Base-by-base conservation (phyloP, 306 rosid species). In the Vigna mungo region DNA sequence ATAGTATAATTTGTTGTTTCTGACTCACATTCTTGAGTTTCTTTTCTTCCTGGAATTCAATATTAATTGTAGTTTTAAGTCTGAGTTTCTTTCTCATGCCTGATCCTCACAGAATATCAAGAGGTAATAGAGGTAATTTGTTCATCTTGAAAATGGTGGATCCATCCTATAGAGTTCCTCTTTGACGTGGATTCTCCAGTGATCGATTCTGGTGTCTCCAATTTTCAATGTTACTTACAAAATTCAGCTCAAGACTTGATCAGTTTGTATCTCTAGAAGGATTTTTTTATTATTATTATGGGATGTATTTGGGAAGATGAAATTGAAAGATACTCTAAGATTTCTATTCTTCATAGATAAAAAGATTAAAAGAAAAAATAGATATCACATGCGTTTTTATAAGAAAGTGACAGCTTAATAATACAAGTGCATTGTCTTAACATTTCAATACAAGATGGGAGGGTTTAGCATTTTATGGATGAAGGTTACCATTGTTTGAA, bases 91-190 rank as follows among this genome's bases (percentile, higher is more conserved):
- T 67, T 61, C 20, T 70, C 48, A 17, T 76, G 52, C 12, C 14
- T 44, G 55, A 36, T 48, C 44, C 76, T 73, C 63, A 56, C 98
- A 91, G 98, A 83, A 85, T 94, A 71, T 88, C 98, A 27, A 88
- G 94, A 86, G 97, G 96, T 23, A 87, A 91, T 39, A 86, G 86
- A 78, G 98, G 97, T 17, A 94, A 94, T 87, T 78, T 91, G 84
- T 91, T 94, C 83, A 79, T 94, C 80, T 81, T 90, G 90, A 94
- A 87, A 83, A 86, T 91, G 96, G 87, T 90, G 47, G 96, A 94
- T 85, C 91, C 93, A 48, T 94, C 96, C 48, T 94, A 94, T 58
- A 83, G 88, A 68, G 91, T 94, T 47, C 97, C 97, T 69, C 68
- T 78, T 80, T 92, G 87, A 92, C 25, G 65, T 47, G 39, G n/a